These are phyloP conservation scores for Nakazawaea ishiwadae DNA, from an alignment of 805 yeast genomes.

Conservation along the genomic window DNA sequence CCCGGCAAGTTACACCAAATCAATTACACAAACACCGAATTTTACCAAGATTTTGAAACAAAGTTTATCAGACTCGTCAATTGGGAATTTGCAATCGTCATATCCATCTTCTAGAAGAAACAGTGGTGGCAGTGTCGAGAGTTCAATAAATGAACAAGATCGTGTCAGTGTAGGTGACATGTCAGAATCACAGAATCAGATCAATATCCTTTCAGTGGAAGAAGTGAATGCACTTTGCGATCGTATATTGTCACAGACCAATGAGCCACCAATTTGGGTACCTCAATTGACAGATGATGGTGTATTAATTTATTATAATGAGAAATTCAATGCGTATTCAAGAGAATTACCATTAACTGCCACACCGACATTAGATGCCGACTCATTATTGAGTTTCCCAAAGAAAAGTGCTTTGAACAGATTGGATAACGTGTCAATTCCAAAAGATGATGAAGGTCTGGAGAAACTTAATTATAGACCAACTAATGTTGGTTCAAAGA, in stretches of 20 bases:
- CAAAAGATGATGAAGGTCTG: conserved; percentile 4
- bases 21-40: conserved; percentile 14
- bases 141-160: conserved; percentile 6
- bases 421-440: conserved; percentile 5
- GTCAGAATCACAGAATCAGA: conserved; percentile 11
- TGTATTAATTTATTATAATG: conserved; percentile 53
- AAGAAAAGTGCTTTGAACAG: not conserved
- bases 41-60: conserved; percentile 1
- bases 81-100: not conserved
- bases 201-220: conserved; percentile 15
- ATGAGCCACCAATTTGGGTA: conserved; percentile 47
- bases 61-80: not conserved
- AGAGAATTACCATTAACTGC: conserved; percentile 50
- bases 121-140: conserved; percentile 36
- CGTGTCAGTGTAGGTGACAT: conserved; percentile 2
- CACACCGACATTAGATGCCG: conserved; percentile 12
- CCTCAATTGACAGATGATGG: conserved; percentile 55
- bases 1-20: conserved; percentile 59
- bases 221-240: conserved; percentile 10
- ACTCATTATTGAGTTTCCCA: conserved; percentile 10
- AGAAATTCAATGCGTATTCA: conserved; percentile 55
- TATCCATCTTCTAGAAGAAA: conserved; percentile 32
- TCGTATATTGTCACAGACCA: conserved; percentile 26
- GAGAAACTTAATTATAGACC: conserved; percentile 10
- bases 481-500: no score